phyloP scores from a whole-genome alignment of 495 filamentous ascomycete genomes.

The Trichoderma reesei region DNA sequence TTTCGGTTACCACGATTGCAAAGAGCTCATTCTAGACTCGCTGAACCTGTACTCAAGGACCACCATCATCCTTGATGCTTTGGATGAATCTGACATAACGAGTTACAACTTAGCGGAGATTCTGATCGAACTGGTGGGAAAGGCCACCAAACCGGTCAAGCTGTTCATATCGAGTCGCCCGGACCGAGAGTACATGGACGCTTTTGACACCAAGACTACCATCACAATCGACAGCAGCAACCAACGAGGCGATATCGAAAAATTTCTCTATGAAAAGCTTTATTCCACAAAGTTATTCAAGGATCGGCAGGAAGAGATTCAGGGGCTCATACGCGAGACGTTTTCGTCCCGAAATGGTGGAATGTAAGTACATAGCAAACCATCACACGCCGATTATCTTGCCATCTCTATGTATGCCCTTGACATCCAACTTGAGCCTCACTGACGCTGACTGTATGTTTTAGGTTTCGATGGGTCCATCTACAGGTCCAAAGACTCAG shows the following conservation, averaged over 20 bases:
- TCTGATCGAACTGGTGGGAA: slow-evolving; percentile 16
- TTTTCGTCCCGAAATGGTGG: slow-evolving; percentile 9
- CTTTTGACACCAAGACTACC: slow-evolving; percentile 18
- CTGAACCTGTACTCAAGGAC: slow-evolving; percentile 15
- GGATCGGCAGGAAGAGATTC: slow-evolving; percentile 7
- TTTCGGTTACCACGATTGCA: slow-evolving; percentile 17
- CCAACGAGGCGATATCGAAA: slow-evolving; percentile 19
- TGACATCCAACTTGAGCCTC: too few species aligned
- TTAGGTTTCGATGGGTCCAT: slow-evolving; percentile 24
- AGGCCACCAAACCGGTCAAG: slow-evolving; percentile 25
- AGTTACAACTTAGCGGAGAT: slow-evolving; percentile 13
- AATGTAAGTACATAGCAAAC: slow-evolving; percentile 12
- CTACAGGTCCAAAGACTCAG: slow-evolving; percentile 27
- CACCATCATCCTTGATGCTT: slow-evolving; percentile 18
- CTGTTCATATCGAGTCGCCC: slow-evolving; percentile 37
- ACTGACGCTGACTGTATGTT: neutral
- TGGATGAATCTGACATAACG: slow-evolving; percentile 18
- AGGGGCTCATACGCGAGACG: slow-evolving; percentile 13
- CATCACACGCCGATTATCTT: neutral
- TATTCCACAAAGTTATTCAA: slow-evolving; percentile 14
- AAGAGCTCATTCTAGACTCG: slow-evolving; percentile 14
- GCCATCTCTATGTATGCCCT: too few species aligned
- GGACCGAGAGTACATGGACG: slow-evolving; percentile 23
- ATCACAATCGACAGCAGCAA: slow-evolving; percentile 26
- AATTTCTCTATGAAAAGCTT: neutral